Conservation (phyloP, 2,329 filamentous ascomycete species). For the Hypoxylon sp. region DNA sequence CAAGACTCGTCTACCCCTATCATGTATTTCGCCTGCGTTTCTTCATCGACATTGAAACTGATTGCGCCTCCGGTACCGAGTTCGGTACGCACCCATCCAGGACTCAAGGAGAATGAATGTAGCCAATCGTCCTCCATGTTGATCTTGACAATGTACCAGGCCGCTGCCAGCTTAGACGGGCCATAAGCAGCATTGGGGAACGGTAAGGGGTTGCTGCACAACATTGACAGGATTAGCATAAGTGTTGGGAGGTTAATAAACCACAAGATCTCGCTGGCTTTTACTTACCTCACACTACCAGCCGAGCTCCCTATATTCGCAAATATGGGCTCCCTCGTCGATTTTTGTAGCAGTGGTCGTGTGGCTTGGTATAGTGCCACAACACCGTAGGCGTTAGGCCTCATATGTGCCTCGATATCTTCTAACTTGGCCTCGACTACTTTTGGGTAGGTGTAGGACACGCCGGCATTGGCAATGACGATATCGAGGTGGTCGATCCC, state of each 20-base stretch:
- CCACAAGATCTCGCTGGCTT: too few species aligned
- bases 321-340: too few species aligned
- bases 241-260: too few species aligned
- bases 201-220: conserved; percentile 21
- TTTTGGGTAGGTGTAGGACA: background rate
- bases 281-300: conserved; percentile 22
- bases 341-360: background rate
- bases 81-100: conserved; percentile 28
- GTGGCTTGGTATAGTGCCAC: background rate
- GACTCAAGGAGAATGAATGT: conserved; percentile 29
- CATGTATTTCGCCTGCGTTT: too few species aligned
- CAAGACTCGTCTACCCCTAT: conserved; percentile 17
- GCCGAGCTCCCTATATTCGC: too few species aligned
- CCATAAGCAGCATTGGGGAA: conserved; percentile 54
- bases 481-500: background rate
- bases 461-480: background rate
- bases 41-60: conserved; percentile 9
- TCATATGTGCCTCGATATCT: background rate
- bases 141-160: conserved; percentile 47
- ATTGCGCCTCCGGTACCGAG: conserved; percentile 20
- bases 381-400: background rate
- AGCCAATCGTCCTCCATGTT: conserved; percentile 48
- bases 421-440: background rate
- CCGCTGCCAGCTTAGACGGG: conserved; percentile 51
- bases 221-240: too few species aligned